phyloP scores from a whole-genome alignment of 305 asterid species.

The Ajuga reptans region DNA sequence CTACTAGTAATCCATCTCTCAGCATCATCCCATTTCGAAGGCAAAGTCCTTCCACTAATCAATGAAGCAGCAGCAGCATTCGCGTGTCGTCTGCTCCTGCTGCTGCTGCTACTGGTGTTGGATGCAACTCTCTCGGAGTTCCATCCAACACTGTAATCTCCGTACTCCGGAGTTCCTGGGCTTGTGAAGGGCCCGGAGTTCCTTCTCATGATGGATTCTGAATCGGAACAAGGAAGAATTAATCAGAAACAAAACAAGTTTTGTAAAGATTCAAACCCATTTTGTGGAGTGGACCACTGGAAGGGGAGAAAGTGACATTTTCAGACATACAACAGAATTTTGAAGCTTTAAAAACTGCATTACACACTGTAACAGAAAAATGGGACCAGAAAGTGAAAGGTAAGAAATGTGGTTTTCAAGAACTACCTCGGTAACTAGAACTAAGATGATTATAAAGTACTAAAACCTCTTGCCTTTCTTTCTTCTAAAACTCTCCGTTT shows the following conservation, averaged over 20 bases:
- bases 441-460: not conserved
- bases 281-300: no score
- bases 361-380: constrained; percentile 4
- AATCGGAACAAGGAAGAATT: no score
- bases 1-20: constrained; percentile 94
- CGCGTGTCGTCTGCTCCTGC: constrained; percentile 36
- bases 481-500: no score
- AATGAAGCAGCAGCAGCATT: constrained; percentile 44
- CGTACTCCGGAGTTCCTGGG: constrained; percentile 76
- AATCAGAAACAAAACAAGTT: no score
- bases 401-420: not conserved
- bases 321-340: not conserved
- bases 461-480: not conserved
- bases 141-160: constrained; percentile 38
- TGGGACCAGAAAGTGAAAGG: constrained; percentile 26
- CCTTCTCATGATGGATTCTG: constrained; percentile 32
- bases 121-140: constrained; percentile 57
- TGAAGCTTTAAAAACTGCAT: not conserved
- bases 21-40: constrained; percentile 94
- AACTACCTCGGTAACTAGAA: constrained; percentile 13
- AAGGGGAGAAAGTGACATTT: constrained; percentile 7
- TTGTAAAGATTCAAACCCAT: no score
- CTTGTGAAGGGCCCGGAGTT: constrained; percentile 62
- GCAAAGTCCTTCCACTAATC: constrained; percentile 12
- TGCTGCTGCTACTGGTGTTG: constrained; percentile 39